These are phyloP conservation scores for Mycosphaerella sp. DNA, from an alignment of 2,329 filamentous ascomycete genomes.

Conservation along the genomic window DNA sequence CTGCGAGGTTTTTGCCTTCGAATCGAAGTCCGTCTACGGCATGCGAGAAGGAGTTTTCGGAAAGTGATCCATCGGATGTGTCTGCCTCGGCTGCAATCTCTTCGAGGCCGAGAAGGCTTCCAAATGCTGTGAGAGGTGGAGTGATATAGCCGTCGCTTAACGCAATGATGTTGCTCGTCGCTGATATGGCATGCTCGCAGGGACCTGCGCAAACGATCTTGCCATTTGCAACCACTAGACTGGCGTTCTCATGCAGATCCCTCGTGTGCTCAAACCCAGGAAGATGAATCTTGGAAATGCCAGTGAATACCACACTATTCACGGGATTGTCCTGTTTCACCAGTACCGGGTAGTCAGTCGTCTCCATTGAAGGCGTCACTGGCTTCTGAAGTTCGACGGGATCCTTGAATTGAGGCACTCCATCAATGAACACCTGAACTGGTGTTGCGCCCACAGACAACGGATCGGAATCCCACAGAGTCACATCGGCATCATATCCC, in stretches of 20 bases:
- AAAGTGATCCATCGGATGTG: conserved; percentile 47
- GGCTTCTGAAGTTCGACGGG: conserved; percentile 50
- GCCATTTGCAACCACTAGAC: conserved; percentile 48
- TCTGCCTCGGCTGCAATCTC: conserved; percentile 54
- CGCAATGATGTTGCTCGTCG: conserved; percentile 37
- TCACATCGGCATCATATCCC: conserved; percentile 40
- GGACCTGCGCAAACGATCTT: conserved; percentile 52
- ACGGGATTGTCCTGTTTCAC: conserved; percentile 30
- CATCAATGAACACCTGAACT: conserved; percentile 41
- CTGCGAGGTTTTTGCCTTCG: conserved; percentile 36
- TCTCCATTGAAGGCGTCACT: conserved; percentile 35
- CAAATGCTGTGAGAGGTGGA: conserved; percentile 55
- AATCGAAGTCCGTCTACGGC: conserved; percentile 45
- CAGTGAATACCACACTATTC: conserved; percentile 49
- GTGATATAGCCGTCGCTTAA: conserved; percentile 57
- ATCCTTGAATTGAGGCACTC: conserved; percentile 45
- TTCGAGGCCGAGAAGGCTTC: conserved; percentile 54
- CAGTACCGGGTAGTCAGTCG: conserved; percentile 37
- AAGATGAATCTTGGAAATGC: conserved; percentile 49
- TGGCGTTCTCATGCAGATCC: neutral
- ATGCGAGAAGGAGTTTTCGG: conserved; percentile 48
- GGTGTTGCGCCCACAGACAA: conserved; percentile 30
- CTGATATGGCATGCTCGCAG: conserved; percentile 45
- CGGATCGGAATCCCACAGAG: conserved; percentile 41
- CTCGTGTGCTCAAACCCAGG: conserved; percentile 36